Base-by-base conservation (phyloP, 257 asterid genomes). In the Sherardia arvensis region DNA sequence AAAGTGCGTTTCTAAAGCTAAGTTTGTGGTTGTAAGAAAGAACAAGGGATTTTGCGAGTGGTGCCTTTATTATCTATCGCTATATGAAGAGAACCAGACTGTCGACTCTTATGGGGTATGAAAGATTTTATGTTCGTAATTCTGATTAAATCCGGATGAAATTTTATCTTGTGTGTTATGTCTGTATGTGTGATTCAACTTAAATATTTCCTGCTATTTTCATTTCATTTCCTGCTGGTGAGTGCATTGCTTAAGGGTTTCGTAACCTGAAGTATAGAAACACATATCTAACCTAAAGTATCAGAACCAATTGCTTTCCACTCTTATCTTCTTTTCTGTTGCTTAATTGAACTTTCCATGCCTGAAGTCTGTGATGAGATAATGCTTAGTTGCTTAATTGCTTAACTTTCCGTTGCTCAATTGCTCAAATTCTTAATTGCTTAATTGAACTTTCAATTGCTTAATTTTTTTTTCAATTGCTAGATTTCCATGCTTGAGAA, bases 41-140 rank as follows among this genome's bases (percentile, higher is more conserved):
- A 66, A 74, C 56, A 55, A 66, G 65, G 99, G 99, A 22, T 87
- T 92, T 74, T 92, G 99, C 78, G 18, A 61, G 12, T 4, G 3
- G 40, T 92, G 99, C 79, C 77, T 84, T 66, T 64, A 76, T 66
- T 87, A 87, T 47, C 94, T 77, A 20, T 53, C 82, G 62, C 83
- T 92, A 64, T 77, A 89, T 53, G 97, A 89, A 71, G 94, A 79
- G 25, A 67, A 66, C 40, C 67, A 3, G 78, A 74, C 76, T 74
- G 68, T 62, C 54, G 90, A 87, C 70, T 87, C 96, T 53, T 88
- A 85, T 27, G 97, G 94, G 96, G 99, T 92, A 88, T 61, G 91
- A 14, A 25, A 53, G 45, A 43, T 17, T n/a, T n/a, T n/a, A 30
- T 23, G 36, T 14, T 68, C 1, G 4, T 49, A 30, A 22, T 36